These are phyloP conservation scores for Cupressus sempervirens DNA, from an alignment of 75 land plant genomes.

Conservation along the genomic window DNA sequence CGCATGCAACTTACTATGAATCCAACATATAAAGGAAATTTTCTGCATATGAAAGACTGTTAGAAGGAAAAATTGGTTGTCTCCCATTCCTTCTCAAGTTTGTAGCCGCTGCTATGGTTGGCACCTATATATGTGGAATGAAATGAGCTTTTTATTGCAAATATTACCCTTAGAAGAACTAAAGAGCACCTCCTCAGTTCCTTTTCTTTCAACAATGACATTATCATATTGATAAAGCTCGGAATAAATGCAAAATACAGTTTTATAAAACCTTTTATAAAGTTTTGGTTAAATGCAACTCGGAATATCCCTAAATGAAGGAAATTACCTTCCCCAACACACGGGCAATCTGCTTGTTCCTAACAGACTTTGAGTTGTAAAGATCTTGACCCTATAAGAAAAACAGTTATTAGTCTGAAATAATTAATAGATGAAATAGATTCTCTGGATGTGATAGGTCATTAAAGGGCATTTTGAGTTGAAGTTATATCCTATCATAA, in stretches of 20 bases:
- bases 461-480: neutral
- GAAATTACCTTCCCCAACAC: conserved; percentile 84
- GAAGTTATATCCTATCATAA: neutral
- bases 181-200: neutral
- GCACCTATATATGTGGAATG: conserved; percentile 49
- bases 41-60: conserved; percentile 86
- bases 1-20: conserved; percentile 71
- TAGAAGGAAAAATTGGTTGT: conserved; percentile 82
- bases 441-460: neutral
- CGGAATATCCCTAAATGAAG: neutral
- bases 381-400: conserved; percentile 85
- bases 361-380: conserved; percentile 78
- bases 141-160: neutral
- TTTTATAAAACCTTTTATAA: neutral
- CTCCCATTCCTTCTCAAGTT: conserved; percentile 88
- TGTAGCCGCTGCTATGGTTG: conserved; percentile 96
- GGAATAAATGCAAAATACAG: neutral
- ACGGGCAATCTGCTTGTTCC: conserved; percentile 94
- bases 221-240: neutral
- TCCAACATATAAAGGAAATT: conserved; percentile 98
- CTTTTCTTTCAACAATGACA: neutral
- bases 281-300: neutral
- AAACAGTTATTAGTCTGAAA: neutral
- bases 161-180: neutral
- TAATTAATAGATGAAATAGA: neutral